Evolutionary conservation across 768 basidiomycete genomes (phyloP), one percentile per base, ranked within the genome.

Genomic region (Amanita molliuscula): DNA sequence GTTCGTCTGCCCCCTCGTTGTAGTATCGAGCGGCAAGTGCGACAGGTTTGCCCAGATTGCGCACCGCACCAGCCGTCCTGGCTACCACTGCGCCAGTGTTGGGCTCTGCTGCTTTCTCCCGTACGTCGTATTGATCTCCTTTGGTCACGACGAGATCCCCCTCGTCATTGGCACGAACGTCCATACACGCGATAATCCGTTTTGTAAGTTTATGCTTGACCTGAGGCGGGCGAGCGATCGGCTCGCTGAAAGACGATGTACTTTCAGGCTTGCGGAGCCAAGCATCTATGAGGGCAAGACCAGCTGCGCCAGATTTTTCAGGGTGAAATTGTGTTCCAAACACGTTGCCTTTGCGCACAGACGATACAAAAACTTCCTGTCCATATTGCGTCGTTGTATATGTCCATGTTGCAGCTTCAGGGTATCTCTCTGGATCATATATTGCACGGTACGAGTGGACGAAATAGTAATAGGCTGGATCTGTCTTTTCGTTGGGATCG

Each of bases 81-180:
- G 75, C 66, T 15, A 67, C 54, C 34, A 68, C 51, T 48, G 59
- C 47, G 20, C 42, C 38, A 15, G 56, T 45, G 38, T 47, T 48
- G 18, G 61, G 45, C 37, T 51, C 60, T 8, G 35, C 57, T 41
- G 51, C 62, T 59, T 84, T 91, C 66, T 97, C 94, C 48, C 94
- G 88, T 15, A 97, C 94, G 63, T 97, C 92, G 68, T 99, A 99
- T 64, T 96, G 96, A 65, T 99, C 96, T 51, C 96, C 96, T 70
- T 99, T 99, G 37, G 96, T 99, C 1, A 99, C 96, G 52, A 99
- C 93, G 47, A 99, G 81, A 64, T 99, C 96, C 25, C 96, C 96
- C 11, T 82, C 64, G 63, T 99, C 96, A 65, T 98, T 98, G 16
- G 93, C 81, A 40, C 96, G 84, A 18, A 99, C 95, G 64, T 99